Evolutionary conservation across 2,329 filamentous ascomycete genomes (phyloP), one percentile per base, ranked within the genome.

Genomic region (Colletotrichum sp.): DNA sequence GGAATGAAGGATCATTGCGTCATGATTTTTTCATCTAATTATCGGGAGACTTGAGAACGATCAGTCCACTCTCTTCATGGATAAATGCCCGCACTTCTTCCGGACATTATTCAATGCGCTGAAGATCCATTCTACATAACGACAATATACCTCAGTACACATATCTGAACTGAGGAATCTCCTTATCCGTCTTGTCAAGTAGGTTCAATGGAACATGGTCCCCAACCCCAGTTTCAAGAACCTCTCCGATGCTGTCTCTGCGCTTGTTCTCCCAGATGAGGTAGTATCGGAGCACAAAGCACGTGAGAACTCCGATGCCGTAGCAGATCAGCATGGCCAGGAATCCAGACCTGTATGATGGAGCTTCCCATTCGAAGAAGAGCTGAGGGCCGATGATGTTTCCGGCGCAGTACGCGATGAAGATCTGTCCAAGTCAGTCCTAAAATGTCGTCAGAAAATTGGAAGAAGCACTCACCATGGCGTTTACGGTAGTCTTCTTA

Each of bases 311-410:
- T 26, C 59, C 67, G 10, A 71, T 13, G 15, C 67, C 32, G 9
- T 65, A 74, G 18, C 66, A 59, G 24, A 74, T 59, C 69, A 92
- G 82, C 0, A 91, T 91, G 12, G 88, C 87, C 1, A 87, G 86
- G 18, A 94, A 83, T 2, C 92, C 92, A 0, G 89, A 89, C 6
- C 86, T 86, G 78, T 94, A 94, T 4, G 82, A 81, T 0, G 92
- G 92, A 0, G 90, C 89, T 72, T 93, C 90, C 8, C 85, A 84
- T 10, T 87, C 84, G 76, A 86, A 88, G 84, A 94, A 94, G 0
- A 94, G 85, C 1, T 93, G 82, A 0, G 92, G 93, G 0, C 92
- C 93, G 79, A 94, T 87, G 68, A 94, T 93, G 81, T 94, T 94
- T 6, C 93, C 93, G 6, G 28, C 52, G 34, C 72, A 68, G 30